Conservation (phyloP, 2,329 filamentous ascomycete species). For the Trichoderma sp. region DNA sequence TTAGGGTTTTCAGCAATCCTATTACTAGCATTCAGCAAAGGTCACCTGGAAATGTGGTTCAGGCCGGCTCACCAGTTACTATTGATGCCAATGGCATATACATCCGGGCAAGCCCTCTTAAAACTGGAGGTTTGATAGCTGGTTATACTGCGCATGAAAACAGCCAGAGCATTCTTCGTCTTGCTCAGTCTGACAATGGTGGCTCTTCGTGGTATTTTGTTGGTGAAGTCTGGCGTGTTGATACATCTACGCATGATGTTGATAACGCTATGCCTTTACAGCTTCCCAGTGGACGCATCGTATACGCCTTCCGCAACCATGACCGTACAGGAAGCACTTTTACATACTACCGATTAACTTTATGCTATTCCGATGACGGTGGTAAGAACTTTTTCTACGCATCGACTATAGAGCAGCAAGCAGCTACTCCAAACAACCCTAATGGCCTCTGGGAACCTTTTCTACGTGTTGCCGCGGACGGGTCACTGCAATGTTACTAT, state of each 20-base stretch:
- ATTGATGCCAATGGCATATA: slow-evolving; percentile 5
- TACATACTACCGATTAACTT: slow-evolving; percentile 44
- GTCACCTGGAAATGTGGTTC: background rate
- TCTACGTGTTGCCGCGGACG: slow-evolving; percentile 42
- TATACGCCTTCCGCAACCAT: slow-evolving; percentile 44
- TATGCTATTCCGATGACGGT: slow-evolving; percentile 46
- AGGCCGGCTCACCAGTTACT: background rate
- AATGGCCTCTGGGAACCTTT: slow-evolving; percentile 52
- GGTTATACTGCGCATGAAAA: background rate
- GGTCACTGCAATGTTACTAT: slow-evolving; percentile 47
- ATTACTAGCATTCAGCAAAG: background rate
- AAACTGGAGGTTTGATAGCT: background rate
- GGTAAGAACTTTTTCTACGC: slow-evolving; percentile 43
- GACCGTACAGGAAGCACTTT: slow-evolving; percentile 33
- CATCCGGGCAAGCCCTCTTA: background rate
- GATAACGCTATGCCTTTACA: slow-evolving; percentile 40
- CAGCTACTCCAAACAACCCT: background rate
- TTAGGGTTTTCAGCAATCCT: background rate
- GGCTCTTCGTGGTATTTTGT: slow-evolving; percentile 8
- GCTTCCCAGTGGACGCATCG: slow-evolving; percentile 39
- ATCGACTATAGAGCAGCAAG: slow-evolving; percentile 32
- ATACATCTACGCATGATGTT: slow-evolving; percentile 4
- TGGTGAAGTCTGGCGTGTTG: slow-evolving; percentile 4
- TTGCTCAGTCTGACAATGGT: background rate
- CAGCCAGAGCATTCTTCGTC: background rate